Evolutionary conservation across 345 rosid species (phyloP).

Genomic region (Camelina hispida): DNA sequence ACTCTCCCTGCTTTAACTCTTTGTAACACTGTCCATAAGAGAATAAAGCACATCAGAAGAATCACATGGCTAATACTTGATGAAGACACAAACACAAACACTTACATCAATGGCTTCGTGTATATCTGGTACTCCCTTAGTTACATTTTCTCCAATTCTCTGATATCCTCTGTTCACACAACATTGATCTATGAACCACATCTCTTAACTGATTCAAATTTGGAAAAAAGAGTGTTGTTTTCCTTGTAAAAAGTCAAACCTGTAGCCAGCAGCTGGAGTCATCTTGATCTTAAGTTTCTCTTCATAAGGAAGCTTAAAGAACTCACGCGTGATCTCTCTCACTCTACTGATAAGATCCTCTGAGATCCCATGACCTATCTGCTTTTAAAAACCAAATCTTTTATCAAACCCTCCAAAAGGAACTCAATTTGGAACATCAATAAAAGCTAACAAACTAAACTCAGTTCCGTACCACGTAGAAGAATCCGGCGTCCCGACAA

Average conservation of each 20-base stretch:
- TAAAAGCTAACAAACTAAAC: background rate
- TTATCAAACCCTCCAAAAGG: background rate
- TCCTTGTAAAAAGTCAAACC: conserved; percentile 43
- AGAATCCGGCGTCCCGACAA: conserved; percentile 87
- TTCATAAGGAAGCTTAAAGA: conserved; percentile 65
- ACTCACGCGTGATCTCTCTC: conserved; percentile 50
- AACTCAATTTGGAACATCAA: background rate
- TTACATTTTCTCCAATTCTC: conserved; percentile 77
- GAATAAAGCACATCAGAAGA: background rate
- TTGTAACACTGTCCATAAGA: conserved; percentile 58
- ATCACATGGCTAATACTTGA: background rate
- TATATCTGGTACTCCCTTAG: conserved; percentile 77
- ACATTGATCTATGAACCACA: background rate
- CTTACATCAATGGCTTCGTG: conserved; percentile 90
- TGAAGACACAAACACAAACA: background rate
- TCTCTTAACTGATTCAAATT: background rate
- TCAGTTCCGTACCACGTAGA: conserved; percentile 68
- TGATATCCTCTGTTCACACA: conserved; percentile 80
- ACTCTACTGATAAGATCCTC: conserved; percentile 62
- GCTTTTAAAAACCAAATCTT: conserved; percentile 18
- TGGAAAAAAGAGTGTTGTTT: background rate
- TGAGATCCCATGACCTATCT: conserved; percentile 86
- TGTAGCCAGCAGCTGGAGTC: conserved; percentile 76
- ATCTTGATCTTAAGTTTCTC: conserved; percentile 75
- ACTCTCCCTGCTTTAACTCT: conserved; percentile 71